phyloP scores from a whole-genome alignment of 139 green algal genomes.

The Coelastrella sp. region DNA sequence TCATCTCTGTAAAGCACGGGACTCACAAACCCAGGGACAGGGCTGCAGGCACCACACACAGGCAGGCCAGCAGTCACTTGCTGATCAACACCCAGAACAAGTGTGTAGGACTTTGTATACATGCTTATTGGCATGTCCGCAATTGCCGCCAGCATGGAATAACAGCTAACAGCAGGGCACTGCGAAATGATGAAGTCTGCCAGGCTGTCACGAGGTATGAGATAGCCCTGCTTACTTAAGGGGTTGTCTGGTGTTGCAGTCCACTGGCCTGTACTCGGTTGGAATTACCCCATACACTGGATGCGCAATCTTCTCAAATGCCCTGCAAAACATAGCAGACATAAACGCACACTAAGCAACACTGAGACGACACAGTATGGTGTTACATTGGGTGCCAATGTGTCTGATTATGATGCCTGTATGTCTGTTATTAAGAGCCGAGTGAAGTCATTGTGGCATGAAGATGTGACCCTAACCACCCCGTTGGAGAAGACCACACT shows the following conservation, averaged over 20 bases:
- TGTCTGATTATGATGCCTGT: too few species aligned
- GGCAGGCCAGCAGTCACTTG: too few species aligned
- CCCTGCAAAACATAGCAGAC: not conserved
- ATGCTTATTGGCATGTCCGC: too few species aligned
- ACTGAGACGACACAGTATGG: too few species aligned
- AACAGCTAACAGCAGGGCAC: not conserved
- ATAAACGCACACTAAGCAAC: too few species aligned
- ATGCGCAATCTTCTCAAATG: slow-evolving; percentile 44
- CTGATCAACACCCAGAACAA: not conserved
- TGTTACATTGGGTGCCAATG: too few species aligned
- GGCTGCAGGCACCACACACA: slow-evolving; percentile 15
- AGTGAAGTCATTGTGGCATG: too few species aligned
- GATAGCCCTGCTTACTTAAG: slow-evolving; percentile 23
- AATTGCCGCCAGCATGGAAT: not conserved
- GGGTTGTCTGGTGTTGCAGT: slow-evolving; percentile 27
- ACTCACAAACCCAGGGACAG: slow-evolving; percentile 42
- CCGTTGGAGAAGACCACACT: too few species aligned
- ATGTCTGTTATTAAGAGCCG: too few species aligned
- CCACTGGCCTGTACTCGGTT: slow-evolving; percentile 33
- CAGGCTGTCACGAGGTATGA: not conserved
- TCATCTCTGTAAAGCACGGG: slow-evolving; percentile 51
- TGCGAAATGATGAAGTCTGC: too few species aligned
- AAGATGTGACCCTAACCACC: too few species aligned
- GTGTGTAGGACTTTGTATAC: not conserved
- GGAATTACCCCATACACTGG: slow-evolving; percentile 41